These are phyloP conservation scores for Royoungia palumana DNA, from an alignment of 768 basidiomycete species.

Conservation along the genomic window DNA sequence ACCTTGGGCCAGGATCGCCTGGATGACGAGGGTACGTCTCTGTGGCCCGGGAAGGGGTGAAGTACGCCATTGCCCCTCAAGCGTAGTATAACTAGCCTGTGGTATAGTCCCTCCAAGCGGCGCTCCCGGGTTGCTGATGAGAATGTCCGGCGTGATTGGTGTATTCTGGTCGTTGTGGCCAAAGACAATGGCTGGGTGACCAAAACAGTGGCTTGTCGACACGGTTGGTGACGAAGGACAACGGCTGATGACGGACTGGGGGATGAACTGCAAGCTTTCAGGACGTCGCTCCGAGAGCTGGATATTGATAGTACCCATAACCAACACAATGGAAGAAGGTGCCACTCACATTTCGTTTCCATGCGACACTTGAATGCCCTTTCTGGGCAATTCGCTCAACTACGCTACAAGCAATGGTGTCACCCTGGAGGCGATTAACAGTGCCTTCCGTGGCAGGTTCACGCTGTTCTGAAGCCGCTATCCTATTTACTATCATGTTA, in stretches of 20 bases:
- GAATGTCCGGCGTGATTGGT: not conserved
- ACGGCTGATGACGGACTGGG: conserved; percentile 26
- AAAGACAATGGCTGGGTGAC: not conserved
- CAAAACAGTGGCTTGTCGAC: conserved; percentile 1
- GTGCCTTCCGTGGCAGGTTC: not conserved
- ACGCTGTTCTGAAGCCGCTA: not conserved
- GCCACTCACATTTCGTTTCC: conserved; percentile 11
- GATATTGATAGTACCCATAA: not conserved
- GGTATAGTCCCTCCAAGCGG: conserved; percentile 1
- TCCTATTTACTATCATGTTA: not conserved
- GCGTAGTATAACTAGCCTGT: conserved; percentile 1
- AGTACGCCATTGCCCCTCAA: conserved; percentile 1
- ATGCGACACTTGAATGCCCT: not conserved
- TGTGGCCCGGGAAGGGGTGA: not conserved
- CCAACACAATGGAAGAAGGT: not conserved
- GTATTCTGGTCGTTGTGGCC: not conserved
- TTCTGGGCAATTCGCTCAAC: not conserved
- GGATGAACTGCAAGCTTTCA: conserved; percentile 23
- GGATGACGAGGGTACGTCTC: not conserved
- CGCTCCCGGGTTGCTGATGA: not conserved
- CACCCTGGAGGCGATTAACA: not conserved
- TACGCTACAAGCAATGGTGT: not conserved
- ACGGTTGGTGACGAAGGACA: conserved; percentile 11
- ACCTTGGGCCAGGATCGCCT: not conserved
- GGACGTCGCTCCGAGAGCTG: conserved; percentile 13